These are phyloP conservation scores for Ogataea zsoltii DNA, from an alignment of 805 yeast species.

Conservation along the genomic window DNA sequence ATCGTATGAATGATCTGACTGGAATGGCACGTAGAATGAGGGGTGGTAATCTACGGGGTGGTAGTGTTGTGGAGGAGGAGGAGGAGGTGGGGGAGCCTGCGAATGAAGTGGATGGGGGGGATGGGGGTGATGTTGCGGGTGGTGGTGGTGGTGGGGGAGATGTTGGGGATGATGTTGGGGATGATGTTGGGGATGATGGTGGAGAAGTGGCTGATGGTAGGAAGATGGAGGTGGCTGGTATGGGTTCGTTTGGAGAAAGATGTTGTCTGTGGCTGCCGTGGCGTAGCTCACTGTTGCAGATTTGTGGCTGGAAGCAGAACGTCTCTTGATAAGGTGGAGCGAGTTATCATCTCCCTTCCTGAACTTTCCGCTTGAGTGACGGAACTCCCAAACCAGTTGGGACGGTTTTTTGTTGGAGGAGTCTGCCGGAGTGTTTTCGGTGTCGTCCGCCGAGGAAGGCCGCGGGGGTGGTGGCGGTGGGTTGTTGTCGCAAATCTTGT, in stretches of 20 bases:
- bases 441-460: slow-evolving; percentile 19
- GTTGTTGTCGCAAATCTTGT: slow-evolving; percentile 60
- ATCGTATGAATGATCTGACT: slow-evolving; percentile 16
- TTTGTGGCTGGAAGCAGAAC: slow-evolving; percentile 41
- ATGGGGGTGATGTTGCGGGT: slow-evolving; percentile 15
- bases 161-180: slow-evolving; percentile 14
- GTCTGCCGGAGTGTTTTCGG: slow-evolving; percentile 9
- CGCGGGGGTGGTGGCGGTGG: slow-evolving; percentile 22
- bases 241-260: slow-evolving; percentile 1
- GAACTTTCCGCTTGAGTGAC: slow-evolving; percentile 52
- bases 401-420: slow-evolving; percentile 2
- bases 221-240: too few relatives aligned
- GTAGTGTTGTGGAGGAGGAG: slow-evolving; percentile 11
- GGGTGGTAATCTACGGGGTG: slow-evolving; percentile 24
- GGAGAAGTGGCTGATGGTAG: too few relatives aligned
- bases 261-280: slow-evolving; percentile 10
- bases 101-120: slow-evolving; percentile 18
- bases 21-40: slow-evolving; percentile 17
- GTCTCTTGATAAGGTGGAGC: slow-evolving; percentile 47
- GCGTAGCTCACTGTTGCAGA: slow-evolving; percentile 7
- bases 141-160: slow-evolving; percentile 19
- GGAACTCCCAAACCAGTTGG: slow-evolving; percentile 55
- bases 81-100: slow-evolving; percentile 13
- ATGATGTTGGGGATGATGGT: slow-evolving; percentile 18
- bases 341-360: slow-evolving; percentile 47